Conservation (phyloP, 2,329 filamentous ascomycete genomes). For the Geosmithia flava region DNA sequence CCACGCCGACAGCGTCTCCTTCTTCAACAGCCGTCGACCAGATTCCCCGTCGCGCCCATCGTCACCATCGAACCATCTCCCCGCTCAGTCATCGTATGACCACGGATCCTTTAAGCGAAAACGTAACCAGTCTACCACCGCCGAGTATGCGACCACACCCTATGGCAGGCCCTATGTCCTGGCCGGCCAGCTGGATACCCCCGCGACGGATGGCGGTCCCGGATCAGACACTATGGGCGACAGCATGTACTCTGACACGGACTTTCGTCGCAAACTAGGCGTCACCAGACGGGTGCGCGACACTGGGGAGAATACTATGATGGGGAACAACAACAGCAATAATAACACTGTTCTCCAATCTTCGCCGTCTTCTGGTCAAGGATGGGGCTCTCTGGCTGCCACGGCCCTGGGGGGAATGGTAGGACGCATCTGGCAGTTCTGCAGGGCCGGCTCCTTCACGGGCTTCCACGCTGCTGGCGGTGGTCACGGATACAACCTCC, state of each 20-base stretch:
- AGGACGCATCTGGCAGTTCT: slow-evolving; percentile 78
- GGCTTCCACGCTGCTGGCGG: slow-evolving; percentile 85
- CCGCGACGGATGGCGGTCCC: slow-evolving; percentile 8
- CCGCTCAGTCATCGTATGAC: slow-evolving; percentile 6
- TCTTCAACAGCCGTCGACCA: slow-evolving; percentile 27
- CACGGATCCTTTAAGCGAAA: slow-evolving; percentile 30
- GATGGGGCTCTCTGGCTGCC: slow-evolving; percentile 48
- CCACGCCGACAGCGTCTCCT: slow-evolving; percentile 17
- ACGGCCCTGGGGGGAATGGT: slow-evolving; percentile 53
- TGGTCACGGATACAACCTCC: slow-evolving; percentile 56
- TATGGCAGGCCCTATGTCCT: slow-evolving; percentile 28
- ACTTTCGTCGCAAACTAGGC: slow-evolving; percentile 40
- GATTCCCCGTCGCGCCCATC: slow-evolving; percentile 12
- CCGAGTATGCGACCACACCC: slow-evolving; percentile 9
- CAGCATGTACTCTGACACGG: slow-evolving; percentile 43
- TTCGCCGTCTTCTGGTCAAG: slow-evolving; percentile 6
- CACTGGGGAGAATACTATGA: too few species aligned
- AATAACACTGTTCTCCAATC: slow-evolving; percentile 9
- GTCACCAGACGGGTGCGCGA: slow-evolving; percentile 29
- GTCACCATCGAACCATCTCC: slow-evolving; percentile 22
- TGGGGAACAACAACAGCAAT: background rate
- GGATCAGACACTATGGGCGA: slow-evolving; percentile 26
- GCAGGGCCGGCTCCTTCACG: slow-evolving; percentile 58
- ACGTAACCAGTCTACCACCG: slow-evolving; percentile 14
- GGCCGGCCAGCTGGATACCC: slow-evolving; percentile 36